Evolutionary conservation across 202 grass and related monocot genomes (phyloP), one percentile per base, ranked within the genome.

Genomic region (Dendrocalamus latiflorus): DNA sequence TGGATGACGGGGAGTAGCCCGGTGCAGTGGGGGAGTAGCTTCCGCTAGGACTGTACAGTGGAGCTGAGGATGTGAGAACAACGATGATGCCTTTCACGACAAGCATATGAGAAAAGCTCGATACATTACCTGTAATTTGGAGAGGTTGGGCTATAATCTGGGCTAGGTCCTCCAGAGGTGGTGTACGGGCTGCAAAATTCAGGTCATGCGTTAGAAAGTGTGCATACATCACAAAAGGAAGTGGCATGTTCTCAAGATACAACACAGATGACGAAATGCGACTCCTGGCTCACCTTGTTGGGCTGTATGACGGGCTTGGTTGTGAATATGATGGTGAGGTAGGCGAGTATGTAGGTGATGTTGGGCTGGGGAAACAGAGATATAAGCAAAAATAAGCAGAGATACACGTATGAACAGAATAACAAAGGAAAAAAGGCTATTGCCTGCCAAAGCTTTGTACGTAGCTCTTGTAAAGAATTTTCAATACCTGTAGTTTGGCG

Each of bases 401-500:
- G 8, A 9, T 1, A 71, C 48, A 66, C 30, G 15, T 6, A 76
- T 16, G 17, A 63, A 36, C 41, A 86, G 20, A 61, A 47, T 12
- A 18, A 47, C 17, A 33, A 44, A 74, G 9, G 6, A 34, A 69
- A 22, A 81, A 28, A 7, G 26, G 21, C 1, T 10, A n/a, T n/a
- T n/a, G n/a, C n/a, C 20, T 39, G 48, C 17, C 62, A 84, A 76
- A 55, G 43, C 10, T 36, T 75, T 56, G 58, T 30, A 13, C 1
- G 18, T 13, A 37, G 56, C 13, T 79, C 33, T 30, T 66, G 41
- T 16, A 1, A 12, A 54, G 49, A 53, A 48, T 11, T n/a, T n/a
- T n/a, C n/a, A n/a, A 17, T 81, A 97, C 94, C 94, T 97, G 82
- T 97, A 97, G 64, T 84, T 94, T 34, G 94, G 94, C 56, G 91